phyloP scores from a whole-genome alignment of 2,329 filamentous ascomycete species.

The Xylariaceae sp. region DNA sequence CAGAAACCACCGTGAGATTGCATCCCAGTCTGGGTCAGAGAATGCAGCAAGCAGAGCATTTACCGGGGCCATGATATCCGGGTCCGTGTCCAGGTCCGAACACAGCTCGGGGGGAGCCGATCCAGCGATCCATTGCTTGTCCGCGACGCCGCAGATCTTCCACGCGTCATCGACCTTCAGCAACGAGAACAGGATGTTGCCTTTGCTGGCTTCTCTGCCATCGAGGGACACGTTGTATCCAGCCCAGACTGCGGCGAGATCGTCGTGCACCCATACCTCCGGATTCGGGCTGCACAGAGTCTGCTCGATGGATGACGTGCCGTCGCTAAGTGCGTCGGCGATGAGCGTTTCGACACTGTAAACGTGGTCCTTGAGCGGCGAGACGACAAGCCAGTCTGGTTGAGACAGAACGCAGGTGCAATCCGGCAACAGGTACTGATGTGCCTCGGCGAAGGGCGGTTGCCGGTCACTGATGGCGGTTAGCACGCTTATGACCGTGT shows the following conservation, averaged over 20 bases:
- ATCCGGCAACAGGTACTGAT: neutral
- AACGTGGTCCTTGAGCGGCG: neutral
- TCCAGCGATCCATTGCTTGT: neutral
- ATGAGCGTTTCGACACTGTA: neutral
- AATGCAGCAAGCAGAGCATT: neutral
- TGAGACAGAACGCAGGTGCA: neutral
- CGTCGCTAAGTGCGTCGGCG: neutral
- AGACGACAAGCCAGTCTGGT: neutral
- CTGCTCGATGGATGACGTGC: neutral
- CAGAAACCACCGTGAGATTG: neutral
- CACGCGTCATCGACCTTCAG: neutral
- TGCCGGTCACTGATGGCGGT: neutral
- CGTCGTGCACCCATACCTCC: neutral
- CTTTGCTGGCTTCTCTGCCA: neutral
- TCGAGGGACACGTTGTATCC: neutral
- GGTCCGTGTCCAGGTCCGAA: neutral
- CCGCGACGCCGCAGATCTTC: neutral
- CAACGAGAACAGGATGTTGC: neutral
- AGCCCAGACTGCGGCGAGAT: neutral
- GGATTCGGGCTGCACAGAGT: neutral
- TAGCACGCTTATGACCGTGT: neutral
- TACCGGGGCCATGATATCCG: neutral
- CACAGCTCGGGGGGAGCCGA: neutral
- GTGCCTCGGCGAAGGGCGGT: neutral
- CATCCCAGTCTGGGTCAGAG: neutral